Evolutionary conservation across 305 asterid species (phyloP), one percentile per base, ranked within the genome.

Genomic region (Ajuga reptans): DNA sequence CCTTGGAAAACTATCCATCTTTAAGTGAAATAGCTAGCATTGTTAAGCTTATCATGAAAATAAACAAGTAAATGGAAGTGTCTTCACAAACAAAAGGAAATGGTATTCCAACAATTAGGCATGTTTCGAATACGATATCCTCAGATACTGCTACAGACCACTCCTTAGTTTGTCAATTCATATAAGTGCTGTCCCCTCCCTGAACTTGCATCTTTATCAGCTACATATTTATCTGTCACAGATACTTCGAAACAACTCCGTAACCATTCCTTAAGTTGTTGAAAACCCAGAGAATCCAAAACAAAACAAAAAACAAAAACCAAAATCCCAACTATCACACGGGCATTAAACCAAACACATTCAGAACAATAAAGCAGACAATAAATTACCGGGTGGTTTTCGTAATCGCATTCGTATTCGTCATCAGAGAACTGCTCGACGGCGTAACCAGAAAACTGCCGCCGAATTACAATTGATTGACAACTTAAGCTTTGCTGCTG

Each of bases 321-420:
- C 1, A 21, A 18, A 59, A 3, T 27, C 11, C 42, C 39, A 59
- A 8, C n/a, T 39, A 46, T 47, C 66, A 50, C 58, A n/a, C 7
- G 10, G 64, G 72, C 81, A 70, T 60, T 72, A 43, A 11, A 65
- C 49, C 80, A 74, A 78, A 68, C 80, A 76, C 59, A 34, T 68
- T 16, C 52, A 66, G 54, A 39, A 27, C 75, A 82, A 18, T 55
- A 9, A 15, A 15, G 6, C 34, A 55, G 16, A 12, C 0, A 18
- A 64, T 3, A 5, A 71, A 72, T 71, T 88, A 92, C 99, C 67
- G 92, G 91, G 73, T 87, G 78, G 72, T 77, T 84, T 46, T 91
- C 97, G 77, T 84, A 87, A 78, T 93, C 96, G 76, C 99, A 93
- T 75, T 93, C 97, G 65, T 93, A 88, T 62, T 93, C 99, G 52